Evolutionary conservation across 257 asterid species (phyloP).

Genomic region (Oldenlandia corymbosa): DNA sequence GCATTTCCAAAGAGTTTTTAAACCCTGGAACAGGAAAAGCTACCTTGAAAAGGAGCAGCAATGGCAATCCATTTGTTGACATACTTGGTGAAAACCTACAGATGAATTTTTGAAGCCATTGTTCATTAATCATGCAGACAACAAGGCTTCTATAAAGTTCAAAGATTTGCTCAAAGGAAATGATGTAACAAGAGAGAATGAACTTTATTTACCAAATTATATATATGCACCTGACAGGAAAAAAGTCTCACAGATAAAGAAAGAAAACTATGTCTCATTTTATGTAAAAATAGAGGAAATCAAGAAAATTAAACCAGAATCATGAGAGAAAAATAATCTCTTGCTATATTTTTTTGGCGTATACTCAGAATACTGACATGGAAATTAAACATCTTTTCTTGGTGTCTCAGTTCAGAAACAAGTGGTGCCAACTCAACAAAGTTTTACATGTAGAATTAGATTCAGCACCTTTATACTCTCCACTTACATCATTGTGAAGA

Average conservation of each 20-base stretch:
- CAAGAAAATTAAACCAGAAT: neutral
- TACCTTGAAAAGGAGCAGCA: slow-evolving; percentile 90
- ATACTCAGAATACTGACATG: neutral
- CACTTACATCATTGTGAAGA: slow-evolving; percentile 67
- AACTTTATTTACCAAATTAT: too few species aligned
- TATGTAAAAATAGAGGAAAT: too few species aligned
- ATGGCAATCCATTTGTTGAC: slow-evolving; percentile 80
- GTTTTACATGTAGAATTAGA: neutral
- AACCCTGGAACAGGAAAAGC: neutral
- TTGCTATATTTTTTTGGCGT: neutral
- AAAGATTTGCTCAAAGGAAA: neutral
- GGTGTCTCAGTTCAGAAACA: neutral
- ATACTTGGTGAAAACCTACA: slow-evolving; percentile 65
- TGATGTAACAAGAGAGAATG: neutral
- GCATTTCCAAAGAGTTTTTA: too few species aligned
- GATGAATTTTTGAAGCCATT: slow-evolving; percentile 16
- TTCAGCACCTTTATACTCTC: slow-evolving; percentile 5
- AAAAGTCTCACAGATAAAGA: too few species aligned
- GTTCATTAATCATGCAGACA: slow-evolving; percentile 19
- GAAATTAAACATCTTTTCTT: neutral
- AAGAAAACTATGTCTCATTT: too few species aligned
- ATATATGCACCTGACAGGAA: too few species aligned
- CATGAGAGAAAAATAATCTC: neutral
- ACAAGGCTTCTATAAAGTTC: neutral
- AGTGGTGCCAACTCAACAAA: neutral